phyloP scores from a whole-genome alignment of 495 filamentous ascomycete genomes.

The Lasiosphaeriaceae sp. region DNA sequence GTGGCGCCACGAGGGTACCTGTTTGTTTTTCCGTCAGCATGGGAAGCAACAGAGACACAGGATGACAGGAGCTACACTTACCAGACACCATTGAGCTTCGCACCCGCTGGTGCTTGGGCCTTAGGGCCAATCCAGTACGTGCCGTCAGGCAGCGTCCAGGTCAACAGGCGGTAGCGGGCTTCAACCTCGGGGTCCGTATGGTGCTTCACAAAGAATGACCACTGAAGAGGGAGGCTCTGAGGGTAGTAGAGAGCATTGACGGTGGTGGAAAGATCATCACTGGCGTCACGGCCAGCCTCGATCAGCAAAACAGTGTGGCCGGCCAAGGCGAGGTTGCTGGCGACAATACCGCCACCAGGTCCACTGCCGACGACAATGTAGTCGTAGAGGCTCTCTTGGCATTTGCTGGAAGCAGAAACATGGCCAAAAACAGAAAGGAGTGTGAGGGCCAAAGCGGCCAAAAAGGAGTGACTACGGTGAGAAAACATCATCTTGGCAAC shows the following conservation, averaged over 20 bases:
- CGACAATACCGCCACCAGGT: constrained; percentile 61
- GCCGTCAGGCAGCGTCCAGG: constrained; percentile 26
- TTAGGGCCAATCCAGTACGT: constrained; percentile 26
- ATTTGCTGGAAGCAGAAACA: constrained; percentile 1
- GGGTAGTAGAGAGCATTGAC: constrained; percentile 20
- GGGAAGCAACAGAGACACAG: constrained; percentile 28
- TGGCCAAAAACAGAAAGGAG: constrained; percentile 3
- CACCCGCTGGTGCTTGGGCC: constrained; percentile 31
- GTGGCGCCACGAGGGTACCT: constrained; percentile 46
- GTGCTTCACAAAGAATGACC: constrained; percentile 40
- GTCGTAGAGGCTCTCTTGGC: constrained; percentile 39
- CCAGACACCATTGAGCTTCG: constrained; percentile 38
- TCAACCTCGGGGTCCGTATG: constrained; percentile 29
- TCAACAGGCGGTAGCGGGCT: constrained; percentile 34
- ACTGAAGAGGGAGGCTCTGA: constrained; percentile 35
- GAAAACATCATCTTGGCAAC: constrained; percentile 1
- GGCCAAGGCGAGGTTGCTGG: constrained; percentile 55
- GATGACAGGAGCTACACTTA: constrained; percentile 26
- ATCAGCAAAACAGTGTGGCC: constrained; percentile 57
- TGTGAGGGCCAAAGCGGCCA: constrained; percentile 11
- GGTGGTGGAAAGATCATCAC: constrained; percentile 29
- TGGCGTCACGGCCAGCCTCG: constrained; percentile 58
- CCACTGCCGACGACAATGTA: constrained; percentile 63
- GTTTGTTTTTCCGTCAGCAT: background rate
- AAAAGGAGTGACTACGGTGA: constrained; percentile 5